A percentile compares a stretch with the other conserved stretches of the same genome.
phyloP scores from a whole-genome alignment of 2,329 filamentous ascomycete genomes.

The Penicillium rolfsii region DNA sequence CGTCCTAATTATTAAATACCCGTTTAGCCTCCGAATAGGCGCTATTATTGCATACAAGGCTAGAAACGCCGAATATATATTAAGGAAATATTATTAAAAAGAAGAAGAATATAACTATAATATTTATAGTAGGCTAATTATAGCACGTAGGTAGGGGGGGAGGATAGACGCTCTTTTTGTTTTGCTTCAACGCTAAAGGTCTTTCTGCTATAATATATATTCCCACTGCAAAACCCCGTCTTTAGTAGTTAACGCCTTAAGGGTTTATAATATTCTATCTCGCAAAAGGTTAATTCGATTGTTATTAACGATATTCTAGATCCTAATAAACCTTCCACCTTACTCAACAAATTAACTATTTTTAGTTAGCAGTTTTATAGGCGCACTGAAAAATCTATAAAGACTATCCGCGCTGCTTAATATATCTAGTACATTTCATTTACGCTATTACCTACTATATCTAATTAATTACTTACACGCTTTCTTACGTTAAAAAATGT shows the following conservation, averaged over 20 bases:
- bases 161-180: too few relatives aligned
- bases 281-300: slow-evolving; percentile 4
- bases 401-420: slow-evolving; percentile 1
- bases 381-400: slow-evolving; percentile 1
- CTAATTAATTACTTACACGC: background rate
- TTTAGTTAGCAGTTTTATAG: background rate
- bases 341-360: slow-evolving; percentile 1
- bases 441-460: background rate
- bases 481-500: background rate
- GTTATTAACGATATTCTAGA: background rate
- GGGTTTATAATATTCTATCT: slow-evolving; percentile 1
- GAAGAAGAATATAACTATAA: too few relatives aligned
- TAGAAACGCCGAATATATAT: too few relatives aligned
- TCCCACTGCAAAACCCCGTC: background rate
- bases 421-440: slow-evolving; percentile 1
- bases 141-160: too few relatives aligned
- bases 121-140: too few relatives aligned
- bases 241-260: background rate
- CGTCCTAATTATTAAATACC: too few relatives aligned
- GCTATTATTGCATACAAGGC: too few relatives aligned
- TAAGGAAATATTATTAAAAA: too few relatives aligned
- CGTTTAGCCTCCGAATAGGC: too few relatives aligned
- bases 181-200: too few relatives aligned
- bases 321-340: slow-evolving; percentile 3
- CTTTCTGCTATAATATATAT: too few relatives aligned